A percentile compares a stretch with the other conserved stretches of the same genome.
phyloP scores from a whole-genome alignment of 2,329 filamentous ascomycete genomes.

The Penicillium sp. region DNA sequence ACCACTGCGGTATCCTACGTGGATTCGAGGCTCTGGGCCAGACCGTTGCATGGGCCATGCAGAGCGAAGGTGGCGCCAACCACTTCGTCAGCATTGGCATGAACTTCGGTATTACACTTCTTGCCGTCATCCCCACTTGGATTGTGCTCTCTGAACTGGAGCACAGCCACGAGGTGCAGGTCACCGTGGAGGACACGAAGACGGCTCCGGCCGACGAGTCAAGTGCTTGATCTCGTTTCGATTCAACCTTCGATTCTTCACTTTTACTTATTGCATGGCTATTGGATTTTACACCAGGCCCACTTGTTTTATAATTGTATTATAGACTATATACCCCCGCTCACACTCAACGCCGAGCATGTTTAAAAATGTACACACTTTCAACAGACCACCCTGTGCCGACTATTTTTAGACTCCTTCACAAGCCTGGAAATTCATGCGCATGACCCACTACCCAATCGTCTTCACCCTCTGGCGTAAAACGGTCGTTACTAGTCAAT shows the following conservation, averaged over 20 bases:
- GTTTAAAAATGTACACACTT: slow-evolving; percentile 6
- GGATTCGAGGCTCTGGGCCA: slow-evolving; percentile 28
- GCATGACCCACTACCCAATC: background rate
- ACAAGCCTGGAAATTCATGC: background rate
- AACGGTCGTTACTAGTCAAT: background rate
- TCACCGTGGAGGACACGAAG: slow-evolving; percentile 19
- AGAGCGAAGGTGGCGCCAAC: slow-evolving; percentile 23
- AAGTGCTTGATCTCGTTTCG: background rate
- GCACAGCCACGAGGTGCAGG: slow-evolving; percentile 26
- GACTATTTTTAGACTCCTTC: background rate
- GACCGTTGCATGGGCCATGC: slow-evolving; percentile 30
- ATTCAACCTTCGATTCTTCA: slow-evolving; percentile 1
- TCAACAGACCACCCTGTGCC: background rate
- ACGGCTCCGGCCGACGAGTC: background rate
- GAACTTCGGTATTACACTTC: slow-evolving; percentile 26
- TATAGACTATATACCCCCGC: slow-evolving; percentile 11
- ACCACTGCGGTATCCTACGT: slow-evolving; percentile 27
- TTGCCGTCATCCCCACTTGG: slow-evolving; percentile 26
- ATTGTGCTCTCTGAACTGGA: slow-evolving; percentile 25
- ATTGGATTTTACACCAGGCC: background rate
- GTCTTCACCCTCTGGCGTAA: background rate
- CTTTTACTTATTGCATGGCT: slow-evolving; percentile 1
- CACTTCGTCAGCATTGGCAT: slow-evolving; percentile 29
- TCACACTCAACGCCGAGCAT: slow-evolving; percentile 13
- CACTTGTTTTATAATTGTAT: slow-evolving; percentile 1